Evolutionary conservation across 306 rosid species (phyloP), one percentile per base, ranked within the genome.

Genomic region (Acacia melanoxylon): DNA sequence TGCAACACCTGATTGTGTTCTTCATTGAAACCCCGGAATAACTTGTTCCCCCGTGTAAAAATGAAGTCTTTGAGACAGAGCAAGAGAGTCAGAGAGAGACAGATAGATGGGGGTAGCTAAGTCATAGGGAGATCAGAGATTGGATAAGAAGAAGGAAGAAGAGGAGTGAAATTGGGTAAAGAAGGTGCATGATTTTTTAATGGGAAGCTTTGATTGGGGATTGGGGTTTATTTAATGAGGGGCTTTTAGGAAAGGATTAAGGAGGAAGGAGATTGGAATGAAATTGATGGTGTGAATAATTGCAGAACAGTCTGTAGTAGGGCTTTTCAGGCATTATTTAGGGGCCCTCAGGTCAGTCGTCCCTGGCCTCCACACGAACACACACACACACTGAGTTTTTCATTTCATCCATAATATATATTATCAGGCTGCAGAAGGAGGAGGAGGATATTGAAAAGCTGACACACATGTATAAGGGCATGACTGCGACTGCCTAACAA

Each of bases 1-100:
- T 93, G 91, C 93, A 95, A 84, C 98, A 93, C 81, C 97, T 80
- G 40, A 95, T 88, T 84, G 89, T 86, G 84, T 93, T 93, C 78
- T 89, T 93, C 99, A 93, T 93, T 51, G 58, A 17, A 51, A 51
- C 25, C 78, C 63, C 27, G 65, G 5, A 48, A 48, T 6, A 14
- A 4, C 19, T 13, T 45, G 5, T 44, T 11, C 46, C 12, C 46
- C 46, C 3, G 13, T 52, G 22, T 52, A 52, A 52, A 52, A 52
- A n/a, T 6, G 9, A 20, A 52, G 10, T 52, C 25, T 52, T 52
- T 52, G 6, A 6, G 2, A 48, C 25, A 58, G 65, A 22, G 13
- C 29, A 22, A 3, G 29, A 3, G 31, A 22, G 15, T 0, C n/a
- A 56, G 63, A 56, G 29, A 56, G 27, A 69, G 41, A 35, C 8